A percentile compares a stretch with the other conserved stretches of the same genome.
phyloP scores from a whole-genome alignment of 2,329 filamentous ascomycete species.

The Monosporascus sp. region DNA sequence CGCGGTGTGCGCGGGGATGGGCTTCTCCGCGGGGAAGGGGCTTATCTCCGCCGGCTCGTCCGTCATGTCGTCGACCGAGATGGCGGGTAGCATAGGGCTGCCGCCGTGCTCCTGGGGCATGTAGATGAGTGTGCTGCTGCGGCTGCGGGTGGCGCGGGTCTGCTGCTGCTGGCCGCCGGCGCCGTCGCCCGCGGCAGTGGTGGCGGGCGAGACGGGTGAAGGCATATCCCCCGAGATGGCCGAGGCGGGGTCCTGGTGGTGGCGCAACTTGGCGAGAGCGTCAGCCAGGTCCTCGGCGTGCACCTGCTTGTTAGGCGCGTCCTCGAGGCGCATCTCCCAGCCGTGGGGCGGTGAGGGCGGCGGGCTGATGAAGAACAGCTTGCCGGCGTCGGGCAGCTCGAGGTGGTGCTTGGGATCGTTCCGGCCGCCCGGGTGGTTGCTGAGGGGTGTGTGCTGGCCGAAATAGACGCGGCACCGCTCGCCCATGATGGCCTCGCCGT shows the following conservation, averaged over 20 bases:
- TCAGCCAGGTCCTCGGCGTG: conserved; percentile 65
- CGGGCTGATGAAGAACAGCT: conserved; percentile 68
- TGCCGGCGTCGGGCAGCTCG: conserved; percentile 62
- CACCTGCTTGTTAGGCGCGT: conserved; percentile 64
- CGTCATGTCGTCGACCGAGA: conserved; percentile 63
- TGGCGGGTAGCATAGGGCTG: conserved; percentile 55
- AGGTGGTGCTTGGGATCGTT: conserved; percentile 45
- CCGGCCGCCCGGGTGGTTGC: conserved; percentile 28
- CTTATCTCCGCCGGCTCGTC: conserved; percentile 42
- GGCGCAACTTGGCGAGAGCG: conserved; percentile 57
- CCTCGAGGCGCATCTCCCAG: conserved; percentile 64
- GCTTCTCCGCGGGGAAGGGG: conserved; percentile 31
- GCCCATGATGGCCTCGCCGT: conserved; percentile 69
- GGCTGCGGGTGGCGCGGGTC: conserved; percentile 38
- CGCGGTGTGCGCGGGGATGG: conserved; percentile 54
- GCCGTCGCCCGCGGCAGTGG: conserved; percentile 24
- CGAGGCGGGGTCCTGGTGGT: conserved; percentile 35
- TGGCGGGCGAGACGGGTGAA: conserved; percentile 29
- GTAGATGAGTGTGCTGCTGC: conserved; percentile 62
- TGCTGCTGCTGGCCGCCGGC: conserved; percentile 4
- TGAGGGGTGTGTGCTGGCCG: conserved; percentile 54
- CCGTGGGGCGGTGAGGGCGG: conserved; percentile 63
- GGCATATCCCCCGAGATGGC: conserved; percentile 15
- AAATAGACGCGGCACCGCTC: conserved; percentile 65
- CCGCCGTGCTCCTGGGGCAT: conserved; percentile 51